These are phyloP conservation scores for Scleromitrula shiraiana DNA, from an alignment of 2,329 filamentous ascomycete genomes.

Conservation along the genomic window DNA sequence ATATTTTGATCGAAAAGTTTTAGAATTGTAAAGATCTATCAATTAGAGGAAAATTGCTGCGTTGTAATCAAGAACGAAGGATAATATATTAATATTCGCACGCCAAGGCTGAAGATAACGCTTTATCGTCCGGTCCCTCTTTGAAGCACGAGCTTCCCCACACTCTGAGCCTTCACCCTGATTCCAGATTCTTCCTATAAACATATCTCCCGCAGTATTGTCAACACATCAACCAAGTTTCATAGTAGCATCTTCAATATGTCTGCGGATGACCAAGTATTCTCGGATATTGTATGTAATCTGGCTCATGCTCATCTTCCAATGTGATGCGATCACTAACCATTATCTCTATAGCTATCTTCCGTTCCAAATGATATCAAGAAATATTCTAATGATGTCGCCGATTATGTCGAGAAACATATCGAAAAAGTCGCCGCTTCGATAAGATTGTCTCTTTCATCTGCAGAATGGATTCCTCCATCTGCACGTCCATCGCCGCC, in stretches of 20 bases:
- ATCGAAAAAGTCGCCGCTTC: slow-evolving; percentile 67
- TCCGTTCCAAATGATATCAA: slow-evolving; percentile 58
- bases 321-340: not conserved
- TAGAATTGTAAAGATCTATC: not conserved
- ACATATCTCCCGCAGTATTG: not conserved
- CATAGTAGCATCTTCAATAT: slow-evolving; percentile 40
- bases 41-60: not conserved
- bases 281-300: slow-evolving; percentile 64
- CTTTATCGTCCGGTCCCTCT: no score
- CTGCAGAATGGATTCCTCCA: slow-evolving; percentile 65
- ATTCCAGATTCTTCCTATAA: not conserved
- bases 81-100: not conserved
- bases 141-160: no score
- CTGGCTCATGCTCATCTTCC: not conserved
- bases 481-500: slow-evolving; percentile 54
- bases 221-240: not conserved
- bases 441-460: slow-evolving; percentile 61
- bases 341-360: slow-evolving; percentile 37
- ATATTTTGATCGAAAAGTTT: not conserved
- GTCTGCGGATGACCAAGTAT: slow-evolving; percentile 72
- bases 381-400: slow-evolving; percentile 63
- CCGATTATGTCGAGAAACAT: slow-evolving; percentile 72
- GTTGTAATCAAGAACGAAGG: not conserved
- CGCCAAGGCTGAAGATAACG: slow-evolving; percentile 4
- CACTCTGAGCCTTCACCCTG: not conserved